Base-by-base conservation (phyloP, 2,329 filamentous ascomycete species). In the Massarina eburnea region DNA sequence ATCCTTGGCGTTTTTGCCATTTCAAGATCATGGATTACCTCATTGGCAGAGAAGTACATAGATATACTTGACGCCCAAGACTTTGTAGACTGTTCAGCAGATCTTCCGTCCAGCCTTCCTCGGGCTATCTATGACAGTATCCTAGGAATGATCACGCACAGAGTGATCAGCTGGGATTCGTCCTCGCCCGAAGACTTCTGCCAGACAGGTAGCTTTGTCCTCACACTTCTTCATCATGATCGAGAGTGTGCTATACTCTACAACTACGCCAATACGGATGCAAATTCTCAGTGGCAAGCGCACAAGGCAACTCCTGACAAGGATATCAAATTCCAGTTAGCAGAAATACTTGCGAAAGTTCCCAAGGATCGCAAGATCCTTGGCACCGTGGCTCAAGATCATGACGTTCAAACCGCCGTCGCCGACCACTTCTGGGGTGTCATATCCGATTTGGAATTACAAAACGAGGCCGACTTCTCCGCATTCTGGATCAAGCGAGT, bases 401-500 rank as follows among this genome's bases (percentile, higher is more conserved):
- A 59, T 19, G 33, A 46, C 1, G 37, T 55, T 3, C 51, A 59
- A n/a, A 59, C 54, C 14, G 42, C 50, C 1, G 30, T 59, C 8
- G 61, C 65, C 8, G 53, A 59, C 1, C 45, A 46, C 7, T 70
- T 66, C 50, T 61, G 54, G 44, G 39, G 33, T 20, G 41, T 47
- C n/a, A 49, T 71, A 12, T 41, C 60, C 1, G 29, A 51, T 12
- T 42, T 69, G 6, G 66, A 71, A 51, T 42, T 49, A 3, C 42
- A 56, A 9, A 64, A 59, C 27, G 66, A 70, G 43, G 43, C 47
- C 3, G 54, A 57, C 0, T 68, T 72, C 39, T 52, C 59, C 3
- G 40, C 41, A 6, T 66, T 63, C 44, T 72, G 69, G 69, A 56
- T 33, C 3, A 63, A 68, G 9, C 61, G 64, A 9, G 59, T 70